Conservation (phyloP, 345 rosid genomes). For the Clarkia xantiana region DNA sequence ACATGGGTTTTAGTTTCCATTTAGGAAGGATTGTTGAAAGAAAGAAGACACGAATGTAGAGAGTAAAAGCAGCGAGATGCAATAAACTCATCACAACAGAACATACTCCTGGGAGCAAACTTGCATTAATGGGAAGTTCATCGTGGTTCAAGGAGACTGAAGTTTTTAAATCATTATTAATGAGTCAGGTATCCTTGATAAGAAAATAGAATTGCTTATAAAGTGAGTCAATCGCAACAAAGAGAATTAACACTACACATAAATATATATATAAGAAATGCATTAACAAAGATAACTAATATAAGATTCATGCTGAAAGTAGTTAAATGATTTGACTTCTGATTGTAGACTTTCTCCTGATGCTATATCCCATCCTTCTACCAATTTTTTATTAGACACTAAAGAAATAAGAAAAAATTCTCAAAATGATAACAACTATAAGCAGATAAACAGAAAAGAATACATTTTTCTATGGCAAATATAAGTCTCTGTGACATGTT, state of each 20-base stretch:
- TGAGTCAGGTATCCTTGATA: slow-evolving; percentile 69
- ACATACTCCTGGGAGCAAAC: slow-evolving; percentile 88
- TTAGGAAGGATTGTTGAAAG: too few relatives aligned
- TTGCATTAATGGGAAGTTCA: slow-evolving; percentile 57
- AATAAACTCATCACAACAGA: too few relatives aligned
- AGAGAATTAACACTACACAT: too few relatives aligned
- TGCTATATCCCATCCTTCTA: slow-evolving; percentile 97
- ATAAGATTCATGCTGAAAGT: slow-evolving; percentile 90
- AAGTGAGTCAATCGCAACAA: slow-evolving; percentile 88
- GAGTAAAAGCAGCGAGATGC: too few relatives aligned
- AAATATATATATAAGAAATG: background rate
- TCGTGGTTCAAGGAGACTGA: slow-evolving; percentile 53
- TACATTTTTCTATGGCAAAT: slow-evolving; percentile 84
- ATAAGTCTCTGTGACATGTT: slow-evolving; percentile 82
- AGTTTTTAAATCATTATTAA: slow-evolving; percentile 28
- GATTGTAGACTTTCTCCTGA: too few relatives aligned
- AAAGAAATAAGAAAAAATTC: too few relatives aligned
- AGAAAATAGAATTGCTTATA: slow-evolving; percentile 61
- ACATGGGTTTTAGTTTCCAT: too few relatives aligned
- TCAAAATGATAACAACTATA: too few relatives aligned
- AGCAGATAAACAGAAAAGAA: slow-evolving; percentile 5
- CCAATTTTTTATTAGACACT: slow-evolving; percentile 48
- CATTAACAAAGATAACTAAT: slow-evolving; percentile 30
- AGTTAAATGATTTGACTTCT: too few relatives aligned
- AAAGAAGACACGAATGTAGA: too few relatives aligned